Percentiles rank a stretch among this genome's conserved stretches.
Evolutionary conservation across 163 green algal genomes (phyloP).

Genomic region (Chloroidium sp.): DNA sequence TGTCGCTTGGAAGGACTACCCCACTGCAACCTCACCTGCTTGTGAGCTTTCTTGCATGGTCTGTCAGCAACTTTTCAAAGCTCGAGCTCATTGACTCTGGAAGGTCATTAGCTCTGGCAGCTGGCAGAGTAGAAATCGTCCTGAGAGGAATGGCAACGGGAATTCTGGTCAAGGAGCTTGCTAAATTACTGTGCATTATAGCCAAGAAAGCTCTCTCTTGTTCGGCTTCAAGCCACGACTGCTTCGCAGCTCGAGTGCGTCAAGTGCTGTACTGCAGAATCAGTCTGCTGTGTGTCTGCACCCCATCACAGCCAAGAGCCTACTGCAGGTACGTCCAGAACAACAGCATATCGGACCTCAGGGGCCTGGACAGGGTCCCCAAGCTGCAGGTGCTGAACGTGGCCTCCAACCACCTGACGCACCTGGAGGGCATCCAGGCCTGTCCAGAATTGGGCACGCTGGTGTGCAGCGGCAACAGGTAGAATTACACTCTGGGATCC

Average conservation of each 20-base stretch:
- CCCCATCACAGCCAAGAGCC: too few relatives aligned
- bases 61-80: not conserved
- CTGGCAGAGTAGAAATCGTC: too few relatives aligned
- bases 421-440: conserved; percentile 35
- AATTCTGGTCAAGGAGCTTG: too few relatives aligned
- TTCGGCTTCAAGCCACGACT: too few relatives aligned
- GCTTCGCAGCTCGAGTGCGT: too few relatives aligned
- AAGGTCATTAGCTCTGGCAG: too few relatives aligned
- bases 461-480: conserved; percentile 2
- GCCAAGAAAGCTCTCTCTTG: too few relatives aligned
- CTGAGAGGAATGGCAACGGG: too few relatives aligned
- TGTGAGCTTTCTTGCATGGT: conserved; percentile 39
- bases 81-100: not conserved
- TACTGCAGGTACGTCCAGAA: conserved; percentile 67
- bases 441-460: conserved; percentile 37
- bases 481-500: too few relatives aligned
- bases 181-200: too few relatives aligned
- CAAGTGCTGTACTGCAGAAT: too few relatives aligned
- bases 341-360: conserved; percentile 50
- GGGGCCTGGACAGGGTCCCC: conserved; percentile 32
- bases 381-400: conserved; percentile 73
- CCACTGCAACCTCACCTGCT: conserved; percentile 27
- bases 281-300: too few relatives aligned
- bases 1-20: conserved; percentile 62
- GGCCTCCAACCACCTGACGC: conserved; percentile 55